Evolutionary conservation across 1,284 basidiomycete genomes (phyloP).

Genomic region (Cutaneotrichosporon sp.): DNA sequence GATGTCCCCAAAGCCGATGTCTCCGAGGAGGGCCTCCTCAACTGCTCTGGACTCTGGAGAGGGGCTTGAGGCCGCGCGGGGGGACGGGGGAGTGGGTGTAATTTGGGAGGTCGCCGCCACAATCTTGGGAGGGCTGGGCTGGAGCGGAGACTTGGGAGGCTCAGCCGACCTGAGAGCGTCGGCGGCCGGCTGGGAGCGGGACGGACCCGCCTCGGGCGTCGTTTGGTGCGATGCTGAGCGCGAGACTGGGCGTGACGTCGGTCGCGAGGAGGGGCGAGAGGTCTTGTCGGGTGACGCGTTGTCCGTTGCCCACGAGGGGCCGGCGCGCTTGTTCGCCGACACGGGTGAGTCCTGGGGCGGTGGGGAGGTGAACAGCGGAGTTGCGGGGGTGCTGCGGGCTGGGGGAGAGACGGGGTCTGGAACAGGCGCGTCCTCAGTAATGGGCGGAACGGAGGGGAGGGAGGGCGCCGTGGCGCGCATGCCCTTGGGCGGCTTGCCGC

Average conservation of each 20-base stretch:
- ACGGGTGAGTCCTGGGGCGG: not conserved
- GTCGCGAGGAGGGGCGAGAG: not conserved
- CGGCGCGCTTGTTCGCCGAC: not conserved
- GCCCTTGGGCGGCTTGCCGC: slow-evolving; percentile 4
- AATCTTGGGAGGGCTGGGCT: no score
- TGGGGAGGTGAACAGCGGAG: not conserved
- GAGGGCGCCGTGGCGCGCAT: not conserved
- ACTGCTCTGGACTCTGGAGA: not conserved
- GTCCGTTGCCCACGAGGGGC: not conserved
- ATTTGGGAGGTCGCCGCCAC: no score
- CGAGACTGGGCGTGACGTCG: not conserved
- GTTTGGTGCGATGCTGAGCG: not conserved
- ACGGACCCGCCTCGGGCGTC: not conserved
- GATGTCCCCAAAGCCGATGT: not conserved
- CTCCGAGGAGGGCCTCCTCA: not conserved
- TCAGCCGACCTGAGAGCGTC: no score
- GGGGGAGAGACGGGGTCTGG: no score
- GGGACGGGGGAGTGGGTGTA: no score
- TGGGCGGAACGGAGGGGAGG: not conserved
- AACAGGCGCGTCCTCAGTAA: no score
- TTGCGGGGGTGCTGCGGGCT: not conserved
- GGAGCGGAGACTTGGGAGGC: no score
- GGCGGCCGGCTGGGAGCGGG: not conserved
- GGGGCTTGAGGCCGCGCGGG: not conserved
- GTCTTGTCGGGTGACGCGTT: not conserved